Base-by-base conservation (phyloP, 2,329 filamentous ascomycete genomes). In the Esteya vermicola region DNA sequence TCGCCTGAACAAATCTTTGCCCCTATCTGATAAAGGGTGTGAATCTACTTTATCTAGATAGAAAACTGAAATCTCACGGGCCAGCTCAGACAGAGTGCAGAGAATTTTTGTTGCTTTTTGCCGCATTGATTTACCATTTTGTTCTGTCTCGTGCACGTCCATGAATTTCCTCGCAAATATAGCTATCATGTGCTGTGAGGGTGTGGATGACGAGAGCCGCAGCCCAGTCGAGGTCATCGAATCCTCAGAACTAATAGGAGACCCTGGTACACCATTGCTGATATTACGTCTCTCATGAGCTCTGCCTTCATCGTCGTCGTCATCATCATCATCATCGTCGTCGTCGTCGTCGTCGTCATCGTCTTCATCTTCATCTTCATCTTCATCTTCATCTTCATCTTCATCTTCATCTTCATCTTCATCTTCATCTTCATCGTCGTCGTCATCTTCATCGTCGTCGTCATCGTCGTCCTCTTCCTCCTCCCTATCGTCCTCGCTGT, bases 121-220 rank as follows among this genome's bases (percentile, higher is more conserved):
- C 53, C 83, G 84, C 69, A 93, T 79, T 8, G 67, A 66, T 51
- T 77, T 79, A 16, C 78, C 78, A 46, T 72, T 70, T 45, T 80
- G 75, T 46, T 85, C 78, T 4, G 74, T 78, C 56, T 95, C 86
- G 48, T 96, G 86, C 0, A 72, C 68, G 43, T 88, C 80, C 27
- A 96, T 62, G 55, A 98, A 95, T 40, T 74, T 81, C 57, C 83
- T 84, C 0, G 91, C 88, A 43, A 81, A 73, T 25, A 76, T 64
- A 14, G 78, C 75, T 49, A 94, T 91, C 43, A 81, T 68, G 39
- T 84, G 72, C 47, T 83, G 74, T 54, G 46, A 84, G 71, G 27
- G 76, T 74, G 47, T 61, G 67, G 40, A 64, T 51, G 31, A 65
- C 59, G 13, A 64, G 62, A 22, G 65, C 62, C 8, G 67, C 62